These are phyloP conservation scores for Mortierella sp. DNA, from an alignment of 371 early-diverging fungal genomes.

Conservation along the genomic window DNA sequence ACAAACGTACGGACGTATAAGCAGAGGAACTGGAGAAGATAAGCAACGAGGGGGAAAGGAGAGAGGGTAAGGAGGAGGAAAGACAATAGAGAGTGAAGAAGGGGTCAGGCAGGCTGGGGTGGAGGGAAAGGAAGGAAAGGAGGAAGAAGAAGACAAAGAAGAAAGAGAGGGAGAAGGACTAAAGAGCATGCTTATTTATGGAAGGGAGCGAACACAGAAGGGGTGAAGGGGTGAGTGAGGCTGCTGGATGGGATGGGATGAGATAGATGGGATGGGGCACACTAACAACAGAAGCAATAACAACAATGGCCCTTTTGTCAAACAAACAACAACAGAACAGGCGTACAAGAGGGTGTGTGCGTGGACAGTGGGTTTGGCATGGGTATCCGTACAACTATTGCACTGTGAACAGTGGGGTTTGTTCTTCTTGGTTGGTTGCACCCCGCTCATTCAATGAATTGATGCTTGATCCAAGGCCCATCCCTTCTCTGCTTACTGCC, in stretches of 20 bases:
- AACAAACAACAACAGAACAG: not conserved
- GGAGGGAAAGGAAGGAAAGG: slow-evolving; percentile 6
- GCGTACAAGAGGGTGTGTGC: not conserved
- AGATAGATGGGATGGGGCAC: too few species aligned
- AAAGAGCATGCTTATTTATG: slow-evolving; percentile 14
- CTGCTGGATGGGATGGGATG: not conserved
- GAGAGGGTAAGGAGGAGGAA: not conserved
- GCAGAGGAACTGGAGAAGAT: not conserved
- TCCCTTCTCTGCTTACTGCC: not conserved
- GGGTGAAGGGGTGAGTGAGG: not conserved
- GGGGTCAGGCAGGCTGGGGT: not conserved
- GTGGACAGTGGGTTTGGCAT: not conserved
- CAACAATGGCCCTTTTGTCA: slow-evolving; percentile 4
- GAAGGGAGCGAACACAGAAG: slow-evolving; percentile 14
- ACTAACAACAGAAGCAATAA: too few species aligned
- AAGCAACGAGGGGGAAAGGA: not conserved
- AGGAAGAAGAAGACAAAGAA: not conserved
- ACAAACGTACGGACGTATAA: slow-evolving; percentile 6
- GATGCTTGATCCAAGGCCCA: not conserved
- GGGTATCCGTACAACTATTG: not conserved
- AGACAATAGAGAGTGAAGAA: not conserved
- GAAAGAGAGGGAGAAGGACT: not conserved
- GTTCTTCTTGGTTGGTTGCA: not conserved
- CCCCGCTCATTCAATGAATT: not conserved
- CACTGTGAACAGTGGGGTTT: too few species aligned